phyloP scores from a whole-genome alignment of 2,329 filamentous ascomycete species.

The Orbilia ellipsospora region DNA sequence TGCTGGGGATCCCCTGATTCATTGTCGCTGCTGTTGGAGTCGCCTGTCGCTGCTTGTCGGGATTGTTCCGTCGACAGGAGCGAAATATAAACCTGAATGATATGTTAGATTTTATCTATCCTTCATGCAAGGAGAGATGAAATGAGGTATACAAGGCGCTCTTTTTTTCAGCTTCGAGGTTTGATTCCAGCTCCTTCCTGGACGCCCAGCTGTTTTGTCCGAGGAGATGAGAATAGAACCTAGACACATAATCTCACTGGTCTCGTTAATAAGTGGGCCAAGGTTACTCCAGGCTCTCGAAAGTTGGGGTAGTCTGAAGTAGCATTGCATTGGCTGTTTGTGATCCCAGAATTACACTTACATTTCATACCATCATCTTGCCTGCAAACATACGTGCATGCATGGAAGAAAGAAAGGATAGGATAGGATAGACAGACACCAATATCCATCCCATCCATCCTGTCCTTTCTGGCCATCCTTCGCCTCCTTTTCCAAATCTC shows the following conservation, averaged over 20 bases:
- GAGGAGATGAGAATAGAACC: background rate
- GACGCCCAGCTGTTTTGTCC: no score
- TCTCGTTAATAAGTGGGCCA: background rate
- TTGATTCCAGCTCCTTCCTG: no score
- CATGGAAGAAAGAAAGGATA: background rate
- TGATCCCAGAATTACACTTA: no score
- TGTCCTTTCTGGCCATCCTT: no score
- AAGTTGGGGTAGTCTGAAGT: conserved; percentile 18
- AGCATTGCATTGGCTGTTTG: background rate
- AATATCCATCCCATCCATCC: background rate
- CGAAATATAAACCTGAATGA: background rate
- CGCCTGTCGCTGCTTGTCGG: background rate
- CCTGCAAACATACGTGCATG: no score
- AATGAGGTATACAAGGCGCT: background rate
- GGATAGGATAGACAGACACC: background rate
- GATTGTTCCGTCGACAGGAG: conserved; percentile 13
- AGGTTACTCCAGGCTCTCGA: background rate
- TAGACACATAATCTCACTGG: no score
- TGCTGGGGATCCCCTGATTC: conserved; percentile 43
- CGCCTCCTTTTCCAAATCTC: no score
- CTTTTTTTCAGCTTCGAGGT: no score
- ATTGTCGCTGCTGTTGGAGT: background rate
- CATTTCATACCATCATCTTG: no score
- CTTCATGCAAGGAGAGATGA: background rate
- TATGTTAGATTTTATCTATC: background rate